Base-by-base conservation (phyloP, 306 rosid genomes). In the Fragaria vesca region DNA sequence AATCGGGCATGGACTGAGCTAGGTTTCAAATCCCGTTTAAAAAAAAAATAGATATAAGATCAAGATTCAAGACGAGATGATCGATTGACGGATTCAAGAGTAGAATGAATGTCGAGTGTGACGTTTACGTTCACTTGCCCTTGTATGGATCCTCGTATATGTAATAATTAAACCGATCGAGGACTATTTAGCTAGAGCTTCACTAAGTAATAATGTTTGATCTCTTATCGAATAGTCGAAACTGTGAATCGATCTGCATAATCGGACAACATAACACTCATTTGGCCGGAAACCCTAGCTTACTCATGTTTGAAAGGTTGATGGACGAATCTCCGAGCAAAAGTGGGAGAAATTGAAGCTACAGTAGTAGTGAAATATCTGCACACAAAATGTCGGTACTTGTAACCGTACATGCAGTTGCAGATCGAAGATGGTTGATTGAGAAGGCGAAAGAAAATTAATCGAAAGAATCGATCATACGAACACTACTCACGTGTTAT, bases 401-500 rank as follows among this genome's bases (percentile, higher is more conserved):
- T 18, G 6, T n/a, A 7, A 9, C 72, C 47, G 60, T 75, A 62
- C 78, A 75, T 45, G 60, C 16, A 74, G 58, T 45, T 18, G 70
- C 47, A 66, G 47, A 36, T 36, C 11, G 36, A 57, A 43, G 60
- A 30, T 15, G 46, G 65, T 80, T 28, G 66, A 73, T 71, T 0
- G 18, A 55, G 73, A 51, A 78, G 10, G 32, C 26, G 28, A 48
- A 43, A 28, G 52, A 61, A 46, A 61, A 38, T 5, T 32, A 4
- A 32, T 32, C 4, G 11, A 45, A 58, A 58, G 63, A 47, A 28
- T 47, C 72, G 54, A 15, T 28, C n/a, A 65, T 47, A 78, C 72
- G 65, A 24, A 45, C 75, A 73, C 20, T 28, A 73, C 20, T 28
- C 79, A 75, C 71, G 58, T 80, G 78, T 68, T 72, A 46, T 55